Base-by-base conservation (phyloP, 768 basidiomycete species). In the Pulveroboletus sp. region DNA sequence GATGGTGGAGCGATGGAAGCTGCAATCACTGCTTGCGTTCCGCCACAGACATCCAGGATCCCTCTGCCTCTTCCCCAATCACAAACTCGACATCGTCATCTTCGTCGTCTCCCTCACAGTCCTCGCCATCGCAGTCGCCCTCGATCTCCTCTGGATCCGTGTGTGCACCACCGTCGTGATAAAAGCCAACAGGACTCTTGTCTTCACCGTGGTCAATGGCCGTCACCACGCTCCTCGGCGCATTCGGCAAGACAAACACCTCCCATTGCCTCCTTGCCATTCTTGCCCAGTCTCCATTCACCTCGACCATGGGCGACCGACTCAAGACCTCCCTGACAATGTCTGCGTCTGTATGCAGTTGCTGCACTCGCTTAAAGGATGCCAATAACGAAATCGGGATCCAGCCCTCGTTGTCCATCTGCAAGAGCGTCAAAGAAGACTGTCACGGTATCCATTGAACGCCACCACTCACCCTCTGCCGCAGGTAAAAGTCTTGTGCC, bases 401-500 rank as follows among this genome's bases (percentile, higher is more conserved):
- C 90, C 90, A 97, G 10, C 94, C 94, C 48, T 78, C 72, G 5
- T 79, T 74, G 65, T 97, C 92, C 94, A 97, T 94, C 93, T 95
- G 58, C 19, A 49, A 49, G 21, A 20, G 31, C 12, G 19, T 13
- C 33, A 38, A 31, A 1, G 29, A 23, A 5, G 12, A 23, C 23
- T n/a, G 11, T 40, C 34, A 31, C n/a, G n/a, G n/a, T n/a, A n/a
- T n/a, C n/a, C 25, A 56, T 32, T 5, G 9, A n/a, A 21, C 27
- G 14, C 25, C 29, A 40, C 40, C 14, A 74, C 84, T 62, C 58
- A 90, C 92, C 71, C 81, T 75, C 69, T 84, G 77, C 44, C 91
- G 78, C 31, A 97, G 73, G 70, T 78, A 95, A 56, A 87, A 77
- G 65, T 97, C 94, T 63, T 84, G 81, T n/a, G 80, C 87, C 71